Conservation (phyloP, 345 rosid species). For the rapeseed (Brassica napus) region DNA sequence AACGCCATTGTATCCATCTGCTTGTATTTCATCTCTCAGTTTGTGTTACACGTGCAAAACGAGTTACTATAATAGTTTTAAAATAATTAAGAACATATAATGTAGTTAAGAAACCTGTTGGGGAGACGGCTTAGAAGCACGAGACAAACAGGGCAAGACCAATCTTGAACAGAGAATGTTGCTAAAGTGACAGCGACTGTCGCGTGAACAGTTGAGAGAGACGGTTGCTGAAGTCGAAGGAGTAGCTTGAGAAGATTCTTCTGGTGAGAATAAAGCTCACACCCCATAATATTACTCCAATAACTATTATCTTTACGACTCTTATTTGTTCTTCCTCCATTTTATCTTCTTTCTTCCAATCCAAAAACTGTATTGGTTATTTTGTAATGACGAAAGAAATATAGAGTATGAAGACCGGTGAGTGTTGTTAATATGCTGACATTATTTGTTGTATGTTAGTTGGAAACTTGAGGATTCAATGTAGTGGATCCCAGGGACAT, state of each 20-base stretch:
- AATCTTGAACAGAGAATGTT: constrained; percentile 63
- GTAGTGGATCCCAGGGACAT: constrained; percentile 30
- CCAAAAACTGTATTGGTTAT: neutral
- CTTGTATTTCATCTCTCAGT: neutral
- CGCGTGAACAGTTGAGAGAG: constrained; percentile 70
- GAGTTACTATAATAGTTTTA: neutral
- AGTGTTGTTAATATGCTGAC: constrained; percentile 18
- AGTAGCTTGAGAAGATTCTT: constrained; percentile 48
- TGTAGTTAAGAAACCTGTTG: constrained; percentile 36
- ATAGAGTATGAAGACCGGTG: neutral
- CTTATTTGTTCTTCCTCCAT: constrained; percentile 52
- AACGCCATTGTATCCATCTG: constrained; percentile 62
- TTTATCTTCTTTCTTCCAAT: neutral
- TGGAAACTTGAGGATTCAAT: constrained; percentile 33
- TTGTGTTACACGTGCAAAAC: constrained; percentile 13
- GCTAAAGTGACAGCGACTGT: constrained; percentile 60
- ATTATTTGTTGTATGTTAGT: constrained; percentile 29
- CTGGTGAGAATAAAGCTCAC: constrained; percentile 46
- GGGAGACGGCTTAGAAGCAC: constrained; percentile 60
- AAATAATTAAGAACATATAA: neutral
- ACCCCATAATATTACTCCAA: constrained; percentile 65
- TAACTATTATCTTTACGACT: constrained; percentile 32
- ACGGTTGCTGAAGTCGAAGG: constrained; percentile 75
- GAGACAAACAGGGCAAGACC: constrained; percentile 75
- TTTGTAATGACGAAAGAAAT: constrained; percentile 1